Percentiles rank a stretch among this genome's conserved stretches.
Evolutionary conservation across 495 filamentous ascomycete genomes (phyloP).

Genomic region (Penicillium herquei): DNA sequence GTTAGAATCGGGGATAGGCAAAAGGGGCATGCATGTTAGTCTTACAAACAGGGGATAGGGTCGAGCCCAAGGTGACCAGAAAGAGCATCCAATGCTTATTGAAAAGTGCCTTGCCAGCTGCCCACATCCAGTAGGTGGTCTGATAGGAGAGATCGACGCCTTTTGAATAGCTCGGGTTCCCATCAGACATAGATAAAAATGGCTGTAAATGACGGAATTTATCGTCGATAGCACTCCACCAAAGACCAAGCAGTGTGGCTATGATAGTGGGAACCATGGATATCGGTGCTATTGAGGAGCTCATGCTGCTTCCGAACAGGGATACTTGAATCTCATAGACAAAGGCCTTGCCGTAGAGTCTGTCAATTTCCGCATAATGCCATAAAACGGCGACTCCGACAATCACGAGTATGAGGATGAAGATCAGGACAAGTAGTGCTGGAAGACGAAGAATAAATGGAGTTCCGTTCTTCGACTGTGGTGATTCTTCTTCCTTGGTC

Average conservation of each 20-base stretch:
- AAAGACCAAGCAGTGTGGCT: slow-evolving; percentile 29
- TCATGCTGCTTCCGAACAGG: slow-evolving; percentile 16
- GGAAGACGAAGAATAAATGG: slow-evolving; percentile 24
- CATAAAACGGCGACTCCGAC: slow-evolving; percentile 27
- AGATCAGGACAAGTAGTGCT: slow-evolving; percentile 14
- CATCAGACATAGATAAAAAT: slow-evolving; percentile 29
- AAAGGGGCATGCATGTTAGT: not conserved
- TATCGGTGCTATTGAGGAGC: slow-evolving; percentile 27
- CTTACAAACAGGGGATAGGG: slow-evolving; percentile 35
- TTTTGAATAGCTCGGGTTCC: slow-evolving; percentile 5
- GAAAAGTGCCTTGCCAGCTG: slow-evolving; percentile 21
- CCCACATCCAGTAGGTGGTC: slow-evolving; percentile 31
- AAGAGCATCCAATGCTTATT: slow-evolving; percentile 34
- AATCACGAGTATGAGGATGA: slow-evolving; percentile 14
- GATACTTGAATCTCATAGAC: slow-evolving; percentile 29
- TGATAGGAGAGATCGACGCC: slow-evolving; percentile 30
- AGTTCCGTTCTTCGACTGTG: slow-evolving; percentile 17
- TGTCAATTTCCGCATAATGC: slow-evolving; percentile 15
- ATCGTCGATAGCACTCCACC: slow-evolving; percentile 39
- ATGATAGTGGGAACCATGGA: slow-evolving; percentile 34
- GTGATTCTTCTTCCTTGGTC: not conserved
- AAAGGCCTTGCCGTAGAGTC: slow-evolving; percentile 34
- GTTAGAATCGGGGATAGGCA: not conserved
- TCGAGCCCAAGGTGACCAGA: slow-evolving; percentile 24
- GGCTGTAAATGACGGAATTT: slow-evolving; percentile 33